These are phyloP conservation scores for Ophiocordyceps camponoti-floridani DNA, from an alignment of 2,329 filamentous ascomycete genomes.

Conservation along the genomic window DNA sequence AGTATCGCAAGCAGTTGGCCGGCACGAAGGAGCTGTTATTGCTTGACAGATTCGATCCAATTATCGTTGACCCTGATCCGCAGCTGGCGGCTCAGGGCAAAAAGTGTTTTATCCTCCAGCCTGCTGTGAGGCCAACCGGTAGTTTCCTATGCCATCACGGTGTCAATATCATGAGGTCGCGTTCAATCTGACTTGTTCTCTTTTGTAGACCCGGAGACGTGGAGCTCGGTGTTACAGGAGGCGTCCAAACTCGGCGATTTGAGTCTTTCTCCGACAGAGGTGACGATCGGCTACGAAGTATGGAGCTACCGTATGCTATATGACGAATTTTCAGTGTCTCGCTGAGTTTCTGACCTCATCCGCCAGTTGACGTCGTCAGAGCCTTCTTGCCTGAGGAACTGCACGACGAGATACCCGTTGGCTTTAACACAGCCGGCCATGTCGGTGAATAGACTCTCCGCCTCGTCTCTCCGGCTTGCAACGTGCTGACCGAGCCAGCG, in stretches of 20 bases:
- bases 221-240: slow-evolving; percentile 52
- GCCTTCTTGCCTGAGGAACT: slow-evolving; percentile 66
- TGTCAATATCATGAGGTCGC: neutral
- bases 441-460: slow-evolving; percentile 36
- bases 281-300: slow-evolving; percentile 66
- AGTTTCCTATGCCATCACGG: neutral
- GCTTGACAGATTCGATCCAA: slow-evolving; percentile 42
- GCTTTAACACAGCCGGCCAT: slow-evolving; percentile 80
- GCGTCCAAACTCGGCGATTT: slow-evolving; percentile 52
- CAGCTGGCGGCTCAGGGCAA: slow-evolving; percentile 32
- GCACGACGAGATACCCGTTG: slow-evolving; percentile 64
- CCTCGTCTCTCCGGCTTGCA: neutral
- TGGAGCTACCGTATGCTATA: slow-evolving; percentile 57
- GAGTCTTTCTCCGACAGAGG: slow-evolving; percentile 53
- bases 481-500: slow-evolving; percentile 25
- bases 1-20: slow-evolving; percentile 47
- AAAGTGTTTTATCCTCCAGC: slow-evolving; percentile 43
- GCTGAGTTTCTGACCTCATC: neutral
- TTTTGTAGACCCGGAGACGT: slow-evolving; percentile 40
- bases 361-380: slow-evolving; percentile 59
- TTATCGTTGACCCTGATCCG: slow-evolving; percentile 44
- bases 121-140: slow-evolving; percentile 36
- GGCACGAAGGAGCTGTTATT: slow-evolving; percentile 47
- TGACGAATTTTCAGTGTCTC: neutral
- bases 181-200: neutral